phyloP scores from a whole-genome alignment of 2,329 filamentous ascomycete genomes.

The Tolypocladium album region DNA sequence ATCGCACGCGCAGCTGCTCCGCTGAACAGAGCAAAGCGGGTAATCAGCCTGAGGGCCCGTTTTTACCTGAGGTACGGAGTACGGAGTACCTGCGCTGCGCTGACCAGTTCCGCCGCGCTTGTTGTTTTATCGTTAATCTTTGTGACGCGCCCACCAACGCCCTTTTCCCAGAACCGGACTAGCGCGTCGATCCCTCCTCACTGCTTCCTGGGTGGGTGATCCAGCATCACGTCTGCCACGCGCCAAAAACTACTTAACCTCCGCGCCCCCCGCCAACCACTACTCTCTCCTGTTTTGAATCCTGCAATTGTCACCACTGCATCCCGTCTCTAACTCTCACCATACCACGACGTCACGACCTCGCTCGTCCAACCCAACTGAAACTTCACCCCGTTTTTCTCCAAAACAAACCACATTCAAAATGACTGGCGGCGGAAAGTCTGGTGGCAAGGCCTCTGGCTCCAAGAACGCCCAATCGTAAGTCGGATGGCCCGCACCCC shows the following conservation, averaged over 20 bases:
- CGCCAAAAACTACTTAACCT: constrained; percentile 49
- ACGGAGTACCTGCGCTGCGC: too few species aligned
- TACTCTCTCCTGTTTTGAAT: constrained; percentile 20
- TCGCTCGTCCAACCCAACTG: background rate
- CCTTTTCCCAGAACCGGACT: constrained; percentile 21
- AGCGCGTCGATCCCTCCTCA: constrained; percentile 10
- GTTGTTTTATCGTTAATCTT: constrained; percentile 1
- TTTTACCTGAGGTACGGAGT: background rate
- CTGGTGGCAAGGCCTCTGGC: constrained; percentile 98
- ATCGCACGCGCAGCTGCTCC: background rate
- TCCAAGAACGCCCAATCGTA: constrained; percentile 99
- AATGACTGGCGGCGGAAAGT: constrained; percentile 99
- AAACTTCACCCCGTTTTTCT: background rate
- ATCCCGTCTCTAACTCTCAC: constrained; percentile 19
- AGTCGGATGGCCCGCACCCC: constrained; percentile 31
- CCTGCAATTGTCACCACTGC: constrained; percentile 26
- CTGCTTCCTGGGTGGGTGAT: constrained; percentile 28
- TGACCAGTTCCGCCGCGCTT: background rate
- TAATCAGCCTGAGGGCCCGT: background rate
- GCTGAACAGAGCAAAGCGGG: background rate
- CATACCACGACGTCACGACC: background rate
- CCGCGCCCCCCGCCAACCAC: constrained; percentile 32
- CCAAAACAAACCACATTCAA: constrained; percentile 43
- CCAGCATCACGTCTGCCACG: constrained; percentile 32
- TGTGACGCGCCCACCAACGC: constrained; percentile 3